phyloP scores from a whole-genome alignment of 192 early-diverging fungal genomes.

The Coemansia biformis region DNA sequence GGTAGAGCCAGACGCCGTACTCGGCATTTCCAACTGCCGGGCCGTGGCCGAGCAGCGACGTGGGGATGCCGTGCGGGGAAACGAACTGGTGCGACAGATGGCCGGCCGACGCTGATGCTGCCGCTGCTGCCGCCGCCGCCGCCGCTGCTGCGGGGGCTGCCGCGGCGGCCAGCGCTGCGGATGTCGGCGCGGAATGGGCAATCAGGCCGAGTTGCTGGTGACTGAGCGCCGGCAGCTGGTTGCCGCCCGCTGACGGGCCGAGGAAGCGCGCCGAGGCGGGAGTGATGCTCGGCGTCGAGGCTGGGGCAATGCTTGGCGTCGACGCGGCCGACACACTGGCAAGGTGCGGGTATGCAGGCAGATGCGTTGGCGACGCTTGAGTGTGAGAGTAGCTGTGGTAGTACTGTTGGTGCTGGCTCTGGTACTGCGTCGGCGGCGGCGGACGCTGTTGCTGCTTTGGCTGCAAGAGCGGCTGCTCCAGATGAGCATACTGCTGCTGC shows the following conservation, averaged over 20 bases:
- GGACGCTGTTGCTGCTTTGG: conserved; percentile 1
- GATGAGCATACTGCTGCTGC: conserved; percentile 15
- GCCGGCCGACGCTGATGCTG: conserved; percentile 6
- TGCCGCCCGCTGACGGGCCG: conserved; percentile 3
- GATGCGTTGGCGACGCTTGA: conserved; percentile 13
- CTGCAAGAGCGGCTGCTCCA: conserved; percentile 4
- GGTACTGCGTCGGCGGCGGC: neutral
- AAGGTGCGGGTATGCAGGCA: conserved; percentile 12
- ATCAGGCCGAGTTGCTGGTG: conserved; percentile 24
- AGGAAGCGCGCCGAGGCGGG: conserved; percentile 3
- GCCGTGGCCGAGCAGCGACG: conserved; percentile 39
- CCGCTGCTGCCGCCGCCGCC: conserved; percentile 5
- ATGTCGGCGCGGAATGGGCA: conserved; percentile 13
- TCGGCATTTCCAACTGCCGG: conserved; percentile 28
- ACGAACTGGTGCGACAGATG: conserved; percentile 32
- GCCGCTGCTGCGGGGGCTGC: conserved; percentile 8
- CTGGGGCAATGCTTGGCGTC: conserved; percentile 6
- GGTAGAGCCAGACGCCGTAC: conserved; percentile 44
- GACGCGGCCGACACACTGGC: conserved; percentile 9
- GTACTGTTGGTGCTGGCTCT: conserved; percentile 4
- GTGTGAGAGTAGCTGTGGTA: conserved; percentile 14
- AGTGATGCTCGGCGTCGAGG: conserved; percentile 10
- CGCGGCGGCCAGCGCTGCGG: conserved; percentile 3
- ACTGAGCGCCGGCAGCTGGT: conserved; percentile 5
- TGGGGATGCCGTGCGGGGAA: conserved; percentile 34